phyloP scores from a whole-genome alignment of 345 rosid species.

The Stellera chamaejasme region DNA sequence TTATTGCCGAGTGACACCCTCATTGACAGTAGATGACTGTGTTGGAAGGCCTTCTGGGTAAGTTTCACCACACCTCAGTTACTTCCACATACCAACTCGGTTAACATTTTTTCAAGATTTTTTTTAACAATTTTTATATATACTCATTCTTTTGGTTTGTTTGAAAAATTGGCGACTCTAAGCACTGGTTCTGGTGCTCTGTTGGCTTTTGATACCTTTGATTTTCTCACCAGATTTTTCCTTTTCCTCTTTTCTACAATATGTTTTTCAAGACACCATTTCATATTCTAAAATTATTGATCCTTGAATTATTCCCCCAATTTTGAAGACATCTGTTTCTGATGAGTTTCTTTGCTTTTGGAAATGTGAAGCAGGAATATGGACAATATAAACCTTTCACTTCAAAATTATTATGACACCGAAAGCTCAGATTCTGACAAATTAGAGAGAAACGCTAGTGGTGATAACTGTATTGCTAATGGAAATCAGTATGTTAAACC shows the following conservation, averaged over 20 bases:
- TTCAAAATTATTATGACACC: slow-evolving; percentile 31
- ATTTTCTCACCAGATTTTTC: no score
- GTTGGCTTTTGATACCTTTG: no score
- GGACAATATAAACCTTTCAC: slow-evolving; percentile 27
- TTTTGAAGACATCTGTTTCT: background rate
- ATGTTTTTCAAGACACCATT: no score
- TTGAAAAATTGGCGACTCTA: no score
- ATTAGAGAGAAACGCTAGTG: slow-evolving; percentile 33
- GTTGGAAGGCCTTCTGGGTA: slow-evolving; percentile 52
- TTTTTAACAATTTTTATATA: no score
- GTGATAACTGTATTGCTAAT: slow-evolving; percentile 31
- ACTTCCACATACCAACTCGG: background rate
- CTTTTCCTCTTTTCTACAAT: no score
- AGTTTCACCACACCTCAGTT: slow-evolving; percentile 20
- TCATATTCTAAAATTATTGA: slow-evolving; percentile 3
- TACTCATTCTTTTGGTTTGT: no score
- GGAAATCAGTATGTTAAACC: slow-evolving; percentile 44
- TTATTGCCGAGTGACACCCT: slow-evolving; percentile 66
- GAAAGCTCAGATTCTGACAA: slow-evolving; percentile 36
- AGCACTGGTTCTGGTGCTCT: no score
- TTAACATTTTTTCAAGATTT: background rate
- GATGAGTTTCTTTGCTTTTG: slow-evolving; percentile 9
- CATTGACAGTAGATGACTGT: slow-evolving; percentile 43
- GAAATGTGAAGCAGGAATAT: slow-evolving; percentile 37
- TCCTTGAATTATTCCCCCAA: slow-evolving; percentile 6